These are phyloP conservation scores for Trichoderma polysporum DNA, from an alignment of 2,329 filamentous ascomycete genomes.

Conservation along the genomic window DNA sequence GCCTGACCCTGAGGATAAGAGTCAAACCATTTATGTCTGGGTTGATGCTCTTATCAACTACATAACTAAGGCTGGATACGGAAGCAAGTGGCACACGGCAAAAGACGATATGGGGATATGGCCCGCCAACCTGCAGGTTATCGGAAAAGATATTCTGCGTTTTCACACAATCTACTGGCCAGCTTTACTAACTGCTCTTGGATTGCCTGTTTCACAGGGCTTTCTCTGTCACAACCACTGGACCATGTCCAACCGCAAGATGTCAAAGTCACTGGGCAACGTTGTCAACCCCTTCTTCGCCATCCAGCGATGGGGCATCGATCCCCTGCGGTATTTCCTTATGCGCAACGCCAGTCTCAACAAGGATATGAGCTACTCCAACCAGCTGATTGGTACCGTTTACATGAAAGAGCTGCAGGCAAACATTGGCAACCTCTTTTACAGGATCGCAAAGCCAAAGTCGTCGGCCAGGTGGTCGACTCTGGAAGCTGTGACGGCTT, in stretches of 20 bases:
- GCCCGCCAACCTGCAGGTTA: constrained; percentile 88
- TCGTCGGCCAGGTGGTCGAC: constrained; percentile 60
- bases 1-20: constrained; percentile 76
- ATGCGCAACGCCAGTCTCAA: constrained; percentile 74
- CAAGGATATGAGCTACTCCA: constrained; percentile 83
- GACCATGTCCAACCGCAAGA: constrained; percentile 88
- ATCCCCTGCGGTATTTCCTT: constrained; percentile 87
- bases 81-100: constrained; percentile 60
- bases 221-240: constrained; percentile 92
- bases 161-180: constrained; percentile 99
- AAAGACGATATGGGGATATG: constrained; percentile 65
- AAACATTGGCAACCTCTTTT: constrained; percentile 77
- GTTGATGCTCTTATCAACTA: constrained; percentile 96
- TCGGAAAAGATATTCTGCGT: constrained; percentile 94
- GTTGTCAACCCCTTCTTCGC: constrained; percentile 94
- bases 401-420: constrained; percentile 79
- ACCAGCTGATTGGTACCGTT: constrained; percentile 67
- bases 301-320: constrained; percentile 82
- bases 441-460: constrained; percentile 66
- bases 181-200: constrained; percentile 86
- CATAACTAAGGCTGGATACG: constrained; percentile 79
- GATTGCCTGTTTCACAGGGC: constrained; percentile 72
- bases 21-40: constrained; percentile 97
- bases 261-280: constrained; percentile 95
- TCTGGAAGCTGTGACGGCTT: constrained; percentile 50